These are phyloP conservation scores for Pichia thaimueangensis DNA, from an alignment of 805 yeast species.

Conservation along the genomic window DNA sequence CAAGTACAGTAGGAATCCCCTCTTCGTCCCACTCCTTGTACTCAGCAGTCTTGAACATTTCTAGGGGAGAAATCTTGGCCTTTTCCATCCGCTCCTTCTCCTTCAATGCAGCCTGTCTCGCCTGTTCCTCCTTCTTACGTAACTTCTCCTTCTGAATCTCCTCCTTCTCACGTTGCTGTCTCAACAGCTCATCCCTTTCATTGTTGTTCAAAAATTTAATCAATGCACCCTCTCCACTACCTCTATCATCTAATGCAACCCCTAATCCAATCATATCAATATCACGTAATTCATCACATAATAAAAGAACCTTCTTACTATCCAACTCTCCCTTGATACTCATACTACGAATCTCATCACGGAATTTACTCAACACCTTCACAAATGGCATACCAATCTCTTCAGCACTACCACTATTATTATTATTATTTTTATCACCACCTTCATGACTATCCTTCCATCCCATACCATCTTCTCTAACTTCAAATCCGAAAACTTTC, in stretches of 20 bases:
- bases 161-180: constrained; percentile 55
- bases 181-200: constrained; percentile 61
- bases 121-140: constrained; percentile 50
- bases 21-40: constrained; percentile 77
- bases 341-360: constrained; percentile 71
- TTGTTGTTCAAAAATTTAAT: constrained; percentile 68
- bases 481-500: constrained; percentile 66
- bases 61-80: constrained; percentile 62
- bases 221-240: constrained; percentile 69
- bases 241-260: constrained; percentile 83
- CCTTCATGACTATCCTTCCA: constrained; percentile 49
- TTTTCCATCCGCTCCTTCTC: constrained; percentile 58
- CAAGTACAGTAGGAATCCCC: constrained; percentile 76
- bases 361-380: constrained; percentile 66
- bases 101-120: constrained; percentile 54
- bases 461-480: constrained; percentile 67
- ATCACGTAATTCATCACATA: constrained; percentile 71
- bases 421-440: constrained; percentile 7
- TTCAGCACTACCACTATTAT: constrained; percentile 34
- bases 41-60: constrained; percentile 59
- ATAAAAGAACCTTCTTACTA: constrained; percentile 48
- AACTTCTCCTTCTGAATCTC: constrained; percentile 33
- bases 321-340: constrained; percentile 56
- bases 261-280: constrained; percentile 67
- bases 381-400: constrained; percentile 76